Conservation (phyloP, 2,329 filamentous ascomycete genomes). For the Alternaria burnsii region DNA sequence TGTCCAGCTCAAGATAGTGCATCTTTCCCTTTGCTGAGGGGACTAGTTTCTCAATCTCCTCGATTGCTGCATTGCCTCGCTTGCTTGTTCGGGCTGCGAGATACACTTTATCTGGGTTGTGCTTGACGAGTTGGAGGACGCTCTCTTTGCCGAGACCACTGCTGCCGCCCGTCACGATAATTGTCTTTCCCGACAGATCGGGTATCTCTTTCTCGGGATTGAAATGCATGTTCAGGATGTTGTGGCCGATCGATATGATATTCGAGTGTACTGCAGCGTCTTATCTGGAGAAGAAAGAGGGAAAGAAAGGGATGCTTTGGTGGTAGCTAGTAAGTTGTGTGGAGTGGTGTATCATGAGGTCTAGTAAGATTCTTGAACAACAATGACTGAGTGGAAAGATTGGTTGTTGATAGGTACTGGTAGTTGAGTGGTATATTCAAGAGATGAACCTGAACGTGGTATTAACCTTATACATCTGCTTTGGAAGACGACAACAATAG, state of each 20-base stretch:
- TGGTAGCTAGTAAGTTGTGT: neutral
- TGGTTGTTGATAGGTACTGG: neutral
- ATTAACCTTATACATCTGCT: neutral
- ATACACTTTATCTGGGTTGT: slow-evolving; percentile 53
- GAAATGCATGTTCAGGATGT: slow-evolving; percentile 21
- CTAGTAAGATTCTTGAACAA: neutral
- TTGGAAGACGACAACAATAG: neutral
- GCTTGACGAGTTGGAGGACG: slow-evolving; percentile 51
- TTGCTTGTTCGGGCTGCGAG: slow-evolving; percentile 49
- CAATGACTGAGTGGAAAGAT: neutral
- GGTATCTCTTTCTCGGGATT: slow-evolving; percentile 26
- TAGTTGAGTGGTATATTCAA: neutral
- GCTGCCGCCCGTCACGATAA: slow-evolving; percentile 46
- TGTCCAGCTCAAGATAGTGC: slow-evolving; percentile 37
- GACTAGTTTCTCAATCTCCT: slow-evolving; percentile 13
- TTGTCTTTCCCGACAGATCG: slow-evolving; percentile 23
- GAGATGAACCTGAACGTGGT: neutral
- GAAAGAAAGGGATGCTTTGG: neutral
- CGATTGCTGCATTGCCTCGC: slow-evolving; percentile 15
- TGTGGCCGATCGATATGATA: neutral
- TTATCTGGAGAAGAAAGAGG: neutral
- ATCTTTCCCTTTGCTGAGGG: slow-evolving; percentile 9
- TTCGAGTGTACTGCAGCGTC: neutral
- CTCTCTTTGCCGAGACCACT: slow-evolving; percentile 55
- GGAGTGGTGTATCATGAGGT: neutral